phyloP scores from a whole-genome alignment of 148 eudicot genomes.

The Vaccinium macrocarpon region DNA sequence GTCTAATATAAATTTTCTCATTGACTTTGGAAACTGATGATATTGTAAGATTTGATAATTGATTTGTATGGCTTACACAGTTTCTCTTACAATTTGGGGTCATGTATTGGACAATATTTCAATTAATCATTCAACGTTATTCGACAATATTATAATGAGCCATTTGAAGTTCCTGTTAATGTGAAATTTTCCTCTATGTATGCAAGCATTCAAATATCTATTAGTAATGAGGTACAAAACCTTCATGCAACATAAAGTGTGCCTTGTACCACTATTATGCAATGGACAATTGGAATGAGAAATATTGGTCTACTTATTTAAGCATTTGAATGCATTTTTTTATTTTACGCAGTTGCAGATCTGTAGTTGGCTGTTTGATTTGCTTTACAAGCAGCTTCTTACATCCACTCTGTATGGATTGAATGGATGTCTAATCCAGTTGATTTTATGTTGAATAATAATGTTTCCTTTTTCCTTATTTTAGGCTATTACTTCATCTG shows the following conservation, averaged over 20 bases:
- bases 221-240: neutral
- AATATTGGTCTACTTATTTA: neutral
- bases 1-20: neutral
- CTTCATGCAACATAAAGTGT: neutral
- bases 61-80: neutral
- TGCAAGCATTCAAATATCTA: neutral
- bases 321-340: neutral
- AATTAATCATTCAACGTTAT: neutral
- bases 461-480: neutral
- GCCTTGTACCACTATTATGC: neutral
- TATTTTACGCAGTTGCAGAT: neutral
- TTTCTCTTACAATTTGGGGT: neutral
- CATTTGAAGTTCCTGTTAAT: neutral
- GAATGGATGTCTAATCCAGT: neutral
- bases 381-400: neutral
- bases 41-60: neutral
- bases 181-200: neutral
- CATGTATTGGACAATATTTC: neutral
- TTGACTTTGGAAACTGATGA: neutral
- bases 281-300: neutral
- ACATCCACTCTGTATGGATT: neutral
- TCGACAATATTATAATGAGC: neutral
- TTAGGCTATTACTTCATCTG: constrained; percentile 70
- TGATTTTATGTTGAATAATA: neutral
- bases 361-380: neutral